Base-by-base conservation (phyloP, 176 grass and related monocot species). In the Thalia dealbata region DNA sequence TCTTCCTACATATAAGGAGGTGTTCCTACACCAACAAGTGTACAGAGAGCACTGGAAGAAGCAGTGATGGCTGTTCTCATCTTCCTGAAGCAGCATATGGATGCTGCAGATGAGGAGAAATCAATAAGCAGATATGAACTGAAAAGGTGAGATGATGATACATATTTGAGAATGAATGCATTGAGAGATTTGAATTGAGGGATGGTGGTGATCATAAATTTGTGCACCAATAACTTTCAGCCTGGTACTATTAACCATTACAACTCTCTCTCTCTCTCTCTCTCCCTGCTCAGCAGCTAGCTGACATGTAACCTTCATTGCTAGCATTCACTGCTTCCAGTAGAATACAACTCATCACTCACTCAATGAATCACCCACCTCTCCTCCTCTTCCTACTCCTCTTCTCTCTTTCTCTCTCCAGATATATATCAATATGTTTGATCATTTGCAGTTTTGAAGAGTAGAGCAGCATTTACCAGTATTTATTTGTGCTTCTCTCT, bases 271-370 rank as follows among this genome's bases (percentile, higher is more conserved):
- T 38, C 32, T 38, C 32, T 38, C 32, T 38, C 32, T 38, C 32
- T 38, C 32, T 38, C 32, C 4, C 32, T 38, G 32, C 32, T 38
- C 32, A 38, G 32, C n/a, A 65, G 27, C 62, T 65, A 65, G 27
- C 62, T 65, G 61, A 64, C 62, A 64, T 32, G 14, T 35, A 64
- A 64, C 29, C 28, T 64, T 19, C 27, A 64, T 64, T 64, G 62
- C 62, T 16, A 30, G 62, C 62, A 64, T 32, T 64, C 27, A 65
- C 62, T 32, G 28, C 62, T 61, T 32, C 23, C 14, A 65, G 62
- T 65, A 65, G 62, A 65, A 65, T 35, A 32, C 62, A 61, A 65
- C 54, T 58, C 54, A 19, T n/a, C 27, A 29, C 3, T 65, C 61
- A 64, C 61, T 30, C 25, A 64, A 14, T 64, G 26, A 30, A 27